Evolutionary conservation across 192 early-diverging fungal species (phyloP).

Genomic region (Kickxella alabastrina): DNA sequence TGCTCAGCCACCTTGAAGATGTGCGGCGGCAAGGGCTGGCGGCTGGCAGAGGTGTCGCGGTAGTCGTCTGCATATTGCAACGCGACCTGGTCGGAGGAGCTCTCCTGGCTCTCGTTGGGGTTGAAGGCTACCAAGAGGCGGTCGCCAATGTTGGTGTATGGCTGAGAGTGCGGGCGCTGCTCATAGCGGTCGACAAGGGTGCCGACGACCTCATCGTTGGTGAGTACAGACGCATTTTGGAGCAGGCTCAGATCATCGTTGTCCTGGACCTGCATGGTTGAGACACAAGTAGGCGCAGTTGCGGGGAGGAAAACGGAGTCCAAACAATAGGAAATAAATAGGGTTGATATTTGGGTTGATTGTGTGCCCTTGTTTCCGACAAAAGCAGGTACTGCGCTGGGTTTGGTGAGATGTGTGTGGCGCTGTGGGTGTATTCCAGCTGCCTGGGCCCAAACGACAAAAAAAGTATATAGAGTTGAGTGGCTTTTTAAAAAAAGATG

Average conservation of each 20-base stretch:
- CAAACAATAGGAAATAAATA: background rate
- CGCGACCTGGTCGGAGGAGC: slow-evolving; percentile 55
- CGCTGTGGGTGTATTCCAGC: too few species aligned
- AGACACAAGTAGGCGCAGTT: background rate
- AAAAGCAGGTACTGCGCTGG: too few species aligned
- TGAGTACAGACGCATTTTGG: slow-evolving; percentile 15
- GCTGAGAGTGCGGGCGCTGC: slow-evolving; percentile 40
- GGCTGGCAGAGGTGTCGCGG: slow-evolving; percentile 54
- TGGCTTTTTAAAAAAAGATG: background rate
- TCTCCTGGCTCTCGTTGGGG: slow-evolving; percentile 55
- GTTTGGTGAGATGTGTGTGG: too few species aligned
- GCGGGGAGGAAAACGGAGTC: too few species aligned
- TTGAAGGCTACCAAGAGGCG: slow-evolving; percentile 70
- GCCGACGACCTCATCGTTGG: slow-evolving; percentile 24
- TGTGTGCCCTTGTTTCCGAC: background rate
- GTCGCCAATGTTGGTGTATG: slow-evolving; percentile 67
- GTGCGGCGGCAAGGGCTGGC: slow-evolving; percentile 62
- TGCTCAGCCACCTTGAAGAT: slow-evolving; percentile 79
- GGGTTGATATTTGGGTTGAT: background rate
- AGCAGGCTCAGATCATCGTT: slow-evolving; percentile 44
- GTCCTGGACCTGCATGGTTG: slow-evolving; percentile 48
- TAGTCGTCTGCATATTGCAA: slow-evolving; percentile 74
- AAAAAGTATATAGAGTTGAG: too few species aligned
- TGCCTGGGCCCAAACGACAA: too few species aligned
- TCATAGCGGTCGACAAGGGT: slow-evolving; percentile 41